Base-by-base conservation (phyloP, 305 asterid species). In the Fraxinus floribunda region DNA sequence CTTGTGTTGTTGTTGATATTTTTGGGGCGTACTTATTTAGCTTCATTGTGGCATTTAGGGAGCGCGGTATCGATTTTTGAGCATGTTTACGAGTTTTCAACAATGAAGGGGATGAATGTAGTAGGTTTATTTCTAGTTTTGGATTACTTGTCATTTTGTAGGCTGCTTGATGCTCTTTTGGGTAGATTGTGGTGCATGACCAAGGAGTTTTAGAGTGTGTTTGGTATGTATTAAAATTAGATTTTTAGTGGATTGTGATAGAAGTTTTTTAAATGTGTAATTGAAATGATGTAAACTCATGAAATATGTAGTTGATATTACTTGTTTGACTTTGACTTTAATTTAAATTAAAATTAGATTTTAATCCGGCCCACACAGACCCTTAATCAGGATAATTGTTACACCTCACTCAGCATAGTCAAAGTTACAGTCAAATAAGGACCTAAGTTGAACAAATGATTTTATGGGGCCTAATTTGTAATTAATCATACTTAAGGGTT, bases 21-120 rank as follows among this genome's bases (percentile, higher is more conserved):
- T 55, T 95, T 86, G 16, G 98, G 93, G 22, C 98, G 94, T 83
- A 98, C 93, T 70, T 95, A 92, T 77, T 88, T 92, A 38, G 92
- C 92, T 85, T 97, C 97, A 9, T 83, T 91, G 76, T 95, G 99
- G 99, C 99, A 94, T 86, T 90, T 95, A 76, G 97, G 94, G 22
- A 94, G 99, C 77, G 95, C 93, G 32, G 92, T 95, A 36, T 92
- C 99, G 29, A 98, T 95, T 36, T 92, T 95, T 20, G 99, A 95
- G 87, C 97, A 95, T 73, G 86, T 94, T 26, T 94, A 94, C 72
- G 99, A 98, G 9, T 76, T 92, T 60, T 92, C 94, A 2, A 97
- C 99, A 34, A 94, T 95, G 97, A 94, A 89, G 88, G 99, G 97
- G 85, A 91, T 85, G 87, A 80, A 88, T 26, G 70, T 86, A 78